Evolutionary conservation across 2,329 filamentous ascomycete genomes (phyloP), one percentile per base, ranked within the genome.

Genomic region (Clarireedia monteithiana): DNA sequence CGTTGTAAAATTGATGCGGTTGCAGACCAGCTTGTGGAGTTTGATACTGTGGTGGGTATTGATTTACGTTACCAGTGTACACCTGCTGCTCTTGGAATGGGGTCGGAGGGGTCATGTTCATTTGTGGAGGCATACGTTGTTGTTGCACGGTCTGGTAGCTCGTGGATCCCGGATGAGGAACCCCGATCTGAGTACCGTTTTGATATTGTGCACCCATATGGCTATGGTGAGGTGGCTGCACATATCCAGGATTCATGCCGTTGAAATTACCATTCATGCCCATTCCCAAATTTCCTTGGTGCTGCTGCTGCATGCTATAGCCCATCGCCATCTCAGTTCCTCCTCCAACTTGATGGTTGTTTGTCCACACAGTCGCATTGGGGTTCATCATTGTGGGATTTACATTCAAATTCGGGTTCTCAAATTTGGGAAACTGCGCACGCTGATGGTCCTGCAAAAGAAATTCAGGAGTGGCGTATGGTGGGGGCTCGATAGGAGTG

Each of bases 401-500:
- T 9, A 45, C 10, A 24, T 6, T n/a, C 20, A 26, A 20, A 40
- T 42, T 42, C n/a, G 20, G 47, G 39, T 48, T 40, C 3, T 26
- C n/a, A 30, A 49, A 54, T 14, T 34, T 24, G 38, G 38, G 44
- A 54, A 49, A 50, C 4, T 50, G 47, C 44, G 34, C 38, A 23
- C 53, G 53, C 15, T 45, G 26, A 24, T 40, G 36, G 5, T 24
- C 36, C 17, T 54, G 38, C 20, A 48, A n/a, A 23, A 24, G 30
- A 20, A 51, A 48, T 6, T 50, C 47, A 5, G 56, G 56, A 12
- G 59, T 56, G 14, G 50, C 50, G 38, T 48, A 61, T n/a, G 55
- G 47, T 27, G 23, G 6, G n/a, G 53, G 47, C 20, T 42, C 38
- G 20, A 48, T 55, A 7, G 47, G 48, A 50, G 36, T 51, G 39